Evolutionary conservation across 2,329 filamentous ascomycete species (phyloP), one percentile per base, ranked within the genome.

Genomic region (Eutypa lata): DNA sequence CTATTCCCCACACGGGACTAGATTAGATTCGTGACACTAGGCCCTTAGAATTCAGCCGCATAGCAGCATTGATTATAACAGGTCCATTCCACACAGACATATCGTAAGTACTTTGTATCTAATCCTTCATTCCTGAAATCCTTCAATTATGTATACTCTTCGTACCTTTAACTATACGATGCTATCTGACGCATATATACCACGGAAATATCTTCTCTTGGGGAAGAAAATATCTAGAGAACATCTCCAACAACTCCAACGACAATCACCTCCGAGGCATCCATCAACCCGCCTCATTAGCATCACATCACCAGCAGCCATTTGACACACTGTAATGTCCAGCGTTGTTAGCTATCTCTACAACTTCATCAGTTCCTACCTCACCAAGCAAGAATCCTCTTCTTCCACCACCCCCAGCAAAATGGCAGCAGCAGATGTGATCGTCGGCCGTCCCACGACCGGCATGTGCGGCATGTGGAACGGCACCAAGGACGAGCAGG

Each of bases 391-490:
- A 5, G 13, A 22, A 42, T 2, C 18, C 3, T 18, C 38, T 19
- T 18, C 38, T 19, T 10, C 18, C 13, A 31, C 10, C 26, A 31
- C 26, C 26, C 19, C 7, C 18, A 42, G 13, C 18, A 45, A 19
- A 21, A 28, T 2, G 4, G 26, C 26, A 21, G 42, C 22, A 22
- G 42, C 42, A 45, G 22, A 21, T 13, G 42, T 10, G 11, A 5
- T 45, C 13, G 26, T 45, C 42, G 22, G 42, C 22, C 42, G 42
- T 13, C 42, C 42, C 18, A 45, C 42, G 21, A 45, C 42, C 13
- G 42, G 42, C 22, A 45, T 45, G 14, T 45, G 22, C 14, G 63
- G 61, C 61, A 64, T 65, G 62, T 64, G 63, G 63, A 63, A 62
- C 40, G 61, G 63, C 7, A 64, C 63, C 26, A 60, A 61, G 37